Base-by-base conservation (phyloP, 495 filamentous ascomycete species). In the Ramalina intermedia region DNA sequence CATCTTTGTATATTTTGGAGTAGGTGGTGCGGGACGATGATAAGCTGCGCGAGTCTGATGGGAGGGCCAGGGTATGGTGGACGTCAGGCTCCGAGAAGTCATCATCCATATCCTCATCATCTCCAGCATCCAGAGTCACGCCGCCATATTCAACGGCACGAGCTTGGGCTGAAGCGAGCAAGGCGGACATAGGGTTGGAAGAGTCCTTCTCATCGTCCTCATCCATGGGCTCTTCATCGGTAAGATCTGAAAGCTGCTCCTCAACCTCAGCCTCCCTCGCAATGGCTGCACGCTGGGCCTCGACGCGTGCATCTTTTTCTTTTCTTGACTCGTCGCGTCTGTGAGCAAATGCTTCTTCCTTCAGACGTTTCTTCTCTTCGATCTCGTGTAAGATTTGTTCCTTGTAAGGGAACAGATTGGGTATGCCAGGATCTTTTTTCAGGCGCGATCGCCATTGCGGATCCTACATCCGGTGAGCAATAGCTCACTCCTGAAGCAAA, bases 321-420 rank as follows among this genome's bases (percentile, higher is more conserved):
- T 72, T 73, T 60, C 80, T 90, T 42, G 81, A 78, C 55, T 84
- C 70, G 56, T 94, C 85, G 43, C 76, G 73, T 43, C 75, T 74
- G 48, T 75, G 75, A 55, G 72, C 69, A 55, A 73, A 72, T 55
- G 95, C 87, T 62, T 94, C 91, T 46, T 74, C 76, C 69, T 88
- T 96, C 62, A 75, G 59, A 29, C 80, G 71, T 65, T 80, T 82
- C 50, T 75, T 80, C 62, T 95, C 85, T 68, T 98, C 93, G 56
- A 98, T 94, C 63, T 98, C 86, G 24, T 85, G 77, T 39, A 98
- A 73, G 17, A 98, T 75, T 69, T 83, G 86, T 59, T 96, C 93
- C 69, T 98, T 98, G 75, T 89, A 94, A 12, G 91, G 91, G 68
- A 95, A 98, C 23, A 95, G 74, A 61, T 95, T 98, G 43, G 91